These are phyloP conservation scores for Phaseolus coccineus DNA, from an alignment of 331 rosid species.

Conservation along the genomic window DNA sequence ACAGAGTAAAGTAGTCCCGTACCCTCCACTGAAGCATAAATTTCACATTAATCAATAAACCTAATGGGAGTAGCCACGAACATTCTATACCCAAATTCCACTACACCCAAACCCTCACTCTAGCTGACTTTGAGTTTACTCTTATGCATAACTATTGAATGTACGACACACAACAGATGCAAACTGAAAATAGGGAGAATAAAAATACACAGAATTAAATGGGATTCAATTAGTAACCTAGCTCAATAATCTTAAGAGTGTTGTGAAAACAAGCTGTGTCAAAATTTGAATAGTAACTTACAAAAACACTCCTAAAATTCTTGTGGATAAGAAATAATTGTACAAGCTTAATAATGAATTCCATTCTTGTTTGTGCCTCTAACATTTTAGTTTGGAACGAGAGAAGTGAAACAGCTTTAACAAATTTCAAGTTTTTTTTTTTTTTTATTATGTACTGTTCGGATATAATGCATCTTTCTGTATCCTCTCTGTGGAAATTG, in stretches of 20 bases:
- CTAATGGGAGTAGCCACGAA: no score
- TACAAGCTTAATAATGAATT: not conserved
- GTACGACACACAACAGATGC: not conserved
- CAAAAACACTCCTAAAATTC: conserved; percentile 12
- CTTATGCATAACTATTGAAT: not conserved
- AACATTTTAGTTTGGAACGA: not conserved
- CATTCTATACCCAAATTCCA: not conserved
- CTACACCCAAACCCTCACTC: not conserved
- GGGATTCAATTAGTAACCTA: conserved; percentile 2
- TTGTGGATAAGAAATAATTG: not conserved
- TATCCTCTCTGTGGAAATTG: conserved; percentile 43
- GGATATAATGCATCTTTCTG: not conserved
- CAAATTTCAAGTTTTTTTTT: not conserved
- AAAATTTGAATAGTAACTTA: conserved; percentile 7
- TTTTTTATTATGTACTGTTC: conserved; percentile 12
- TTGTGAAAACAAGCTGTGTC: conserved; percentile 10
- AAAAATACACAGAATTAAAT: not conserved
- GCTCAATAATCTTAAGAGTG: not conserved
- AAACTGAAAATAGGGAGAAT: conserved; percentile 3
- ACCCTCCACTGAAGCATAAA: no score
- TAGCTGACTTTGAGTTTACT: not conserved
- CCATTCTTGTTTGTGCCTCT: conserved; percentile 10
- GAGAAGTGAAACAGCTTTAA: not conserved
- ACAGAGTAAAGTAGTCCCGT: no score
- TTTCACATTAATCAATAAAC: no score